These are phyloP conservation scores for Neurospora crassa DNA, from an alignment of 2,329 filamentous ascomycete genomes.

Conservation along the genomic window DNA sequence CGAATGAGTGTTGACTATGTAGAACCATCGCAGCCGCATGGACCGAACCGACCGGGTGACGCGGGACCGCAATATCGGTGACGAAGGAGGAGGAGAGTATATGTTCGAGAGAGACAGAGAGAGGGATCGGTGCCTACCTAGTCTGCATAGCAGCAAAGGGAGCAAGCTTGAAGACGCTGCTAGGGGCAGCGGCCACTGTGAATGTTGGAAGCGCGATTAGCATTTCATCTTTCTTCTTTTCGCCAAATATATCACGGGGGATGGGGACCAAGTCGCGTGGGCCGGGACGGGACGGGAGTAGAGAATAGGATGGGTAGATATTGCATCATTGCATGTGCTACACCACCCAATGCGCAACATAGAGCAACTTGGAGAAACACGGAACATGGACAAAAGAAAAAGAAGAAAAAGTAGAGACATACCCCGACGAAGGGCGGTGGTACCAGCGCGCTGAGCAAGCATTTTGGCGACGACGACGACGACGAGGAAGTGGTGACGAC, in stretches of 20 bases:
- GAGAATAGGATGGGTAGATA: neutral
- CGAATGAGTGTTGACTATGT: neutral
- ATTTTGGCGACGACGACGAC: slow-evolving; percentile 28
- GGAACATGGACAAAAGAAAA: neutral
- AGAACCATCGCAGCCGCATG: neutral
- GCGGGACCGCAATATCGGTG: neutral
- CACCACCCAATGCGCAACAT: slow-evolving; percentile 1
- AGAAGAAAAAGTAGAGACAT: slow-evolving; percentile 15
- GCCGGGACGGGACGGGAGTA: neutral
- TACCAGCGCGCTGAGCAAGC: slow-evolving; percentile 48
- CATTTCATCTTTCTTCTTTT: neutral
- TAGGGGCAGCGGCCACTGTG: slow-evolving; percentile 10
- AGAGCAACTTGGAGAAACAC: neutral
- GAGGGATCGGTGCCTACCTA: slow-evolving; percentile 29
- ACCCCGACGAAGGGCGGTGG: slow-evolving; percentile 52
- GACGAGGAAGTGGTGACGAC: slow-evolving; percentile 10
- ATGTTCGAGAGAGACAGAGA: neutral
- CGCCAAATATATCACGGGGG: neutral
- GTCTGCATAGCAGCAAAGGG: slow-evolving; percentile 31
- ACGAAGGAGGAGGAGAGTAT: neutral
- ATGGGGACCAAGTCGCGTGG: neutral
- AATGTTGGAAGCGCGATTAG: slow-evolving; percentile 8
- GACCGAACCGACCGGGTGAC: neutral
- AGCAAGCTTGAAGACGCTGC: slow-evolving; percentile 36
- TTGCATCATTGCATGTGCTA: neutral